These are phyloP conservation scores for Solanum lignicaule DNA, from an alignment of 257 asterid species.

Conservation along the genomic window DNA sequence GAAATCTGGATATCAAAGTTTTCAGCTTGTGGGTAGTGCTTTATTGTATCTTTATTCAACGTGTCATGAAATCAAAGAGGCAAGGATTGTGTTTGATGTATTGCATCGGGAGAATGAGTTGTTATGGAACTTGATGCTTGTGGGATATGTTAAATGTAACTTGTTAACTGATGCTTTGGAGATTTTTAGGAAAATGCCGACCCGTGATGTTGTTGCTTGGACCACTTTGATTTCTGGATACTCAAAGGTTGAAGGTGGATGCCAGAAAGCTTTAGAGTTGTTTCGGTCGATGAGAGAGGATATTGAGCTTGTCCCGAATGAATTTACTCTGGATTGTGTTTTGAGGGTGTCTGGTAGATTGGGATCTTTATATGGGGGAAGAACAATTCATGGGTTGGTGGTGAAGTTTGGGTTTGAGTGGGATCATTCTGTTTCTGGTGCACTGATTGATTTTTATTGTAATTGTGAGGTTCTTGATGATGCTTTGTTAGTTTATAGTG, in stretches of 20 bases:
- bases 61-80: slow-evolving; percentile 32
- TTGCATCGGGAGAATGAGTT: slow-evolving; percentile 35
- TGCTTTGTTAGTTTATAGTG: slow-evolving; percentile 33
- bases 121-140: slow-evolving; percentile 70
- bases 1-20: slow-evolving; percentile 40
- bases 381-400: slow-evolving; percentile 46
- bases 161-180: slow-evolving; percentile 41
- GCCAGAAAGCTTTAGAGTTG: slow-evolving; percentile 48
- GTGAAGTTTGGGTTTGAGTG: slow-evolving; percentile 45
- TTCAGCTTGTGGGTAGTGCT: slow-evolving; percentile 52
- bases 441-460: slow-evolving; percentile 48
- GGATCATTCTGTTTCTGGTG: slow-evolving; percentile 36
- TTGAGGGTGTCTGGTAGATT: slow-evolving; percentile 54
- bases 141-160: slow-evolving; percentile 49
- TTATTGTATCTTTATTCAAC: slow-evolving; percentile 39
- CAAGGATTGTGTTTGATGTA: slow-evolving; percentile 47
- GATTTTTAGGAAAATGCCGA: slow-evolving; percentile 49
- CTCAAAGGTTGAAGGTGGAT: slow-evolving; percentile 42
- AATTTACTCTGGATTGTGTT: slow-evolving; percentile 62
- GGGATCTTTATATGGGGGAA: slow-evolving; percentile 34
- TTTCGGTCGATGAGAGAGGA: slow-evolving; percentile 43
- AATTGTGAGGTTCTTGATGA: slow-evolving; percentile 38
- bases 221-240: slow-evolving; percentile 68
- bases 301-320: slow-evolving; percentile 52
- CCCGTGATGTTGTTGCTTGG: slow-evolving; percentile 67